Evolutionary conservation across 2,329 filamentous ascomycete species (phyloP), one percentile per base, ranked within the genome.

Genomic region (Epichloe sibirici): DNA sequence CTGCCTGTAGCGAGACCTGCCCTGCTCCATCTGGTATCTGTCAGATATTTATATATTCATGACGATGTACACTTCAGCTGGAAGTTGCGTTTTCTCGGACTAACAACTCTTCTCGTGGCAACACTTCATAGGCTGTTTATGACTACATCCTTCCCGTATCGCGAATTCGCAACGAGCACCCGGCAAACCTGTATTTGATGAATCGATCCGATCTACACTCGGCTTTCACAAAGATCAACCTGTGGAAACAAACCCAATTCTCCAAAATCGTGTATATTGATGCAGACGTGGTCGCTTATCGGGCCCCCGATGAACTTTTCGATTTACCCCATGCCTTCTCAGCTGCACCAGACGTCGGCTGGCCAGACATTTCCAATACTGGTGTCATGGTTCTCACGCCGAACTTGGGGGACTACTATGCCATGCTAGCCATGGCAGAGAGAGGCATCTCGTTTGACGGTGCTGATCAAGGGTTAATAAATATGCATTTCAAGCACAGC

Each of bases 361-460:
- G 93, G 93, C 93, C 93, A 37, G 93, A 98, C 71, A 80, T 90
- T 56, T 97, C 97, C 81, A 98, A 98, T 71, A 90, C 87, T n/a
- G 93, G 93, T 63, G 82, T 98, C 61, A 94, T 98, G 89, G 89
- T 90, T 38, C 70, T 98, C 55, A 85, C 78, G 15, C 93, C 93
- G 37, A 86, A 91, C 69, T 75, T 90, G 78, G 86, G 78, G 86
- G 90, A 95, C 59, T 97, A 90, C 69, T 85, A 89, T 70, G 86
- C 88, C 43, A 76, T 98, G 64, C 75, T 83, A 57, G 88, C 87
- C 57, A 82, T 96, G 76, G 90, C 93, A 28, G 80, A 90, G 60
- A 77, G 83, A 52, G 90, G 90, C 28, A 87, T 91, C 65, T 96
- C 90, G 58, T 98, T 98, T 64, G 93, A 98, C 66, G 93, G 93